A percentile compares a stretch with the other conserved stretches of the same genome.
Conservation (phyloP, 2,329 filamentous ascomycete species). For the Penicillium palitans region DNA sequence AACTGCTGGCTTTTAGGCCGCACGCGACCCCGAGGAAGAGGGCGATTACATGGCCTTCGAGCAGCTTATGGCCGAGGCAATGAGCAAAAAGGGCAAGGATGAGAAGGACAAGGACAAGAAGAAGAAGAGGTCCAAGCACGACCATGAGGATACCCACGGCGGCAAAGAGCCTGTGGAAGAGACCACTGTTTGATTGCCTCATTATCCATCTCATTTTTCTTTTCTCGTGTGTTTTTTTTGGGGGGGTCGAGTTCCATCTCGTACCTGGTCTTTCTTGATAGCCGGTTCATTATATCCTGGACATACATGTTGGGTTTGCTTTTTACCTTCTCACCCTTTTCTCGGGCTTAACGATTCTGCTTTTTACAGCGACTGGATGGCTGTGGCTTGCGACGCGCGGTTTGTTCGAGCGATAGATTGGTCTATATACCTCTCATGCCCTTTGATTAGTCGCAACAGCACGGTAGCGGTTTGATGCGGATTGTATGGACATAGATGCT, state of each 20-base stretch:
- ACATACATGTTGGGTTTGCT: conserved; percentile 17
- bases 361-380: conserved; percentile 8
- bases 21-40: conserved; percentile 90
- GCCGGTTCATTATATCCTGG: conserved; percentile 14
- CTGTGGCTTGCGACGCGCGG: neutral
- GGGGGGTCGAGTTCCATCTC: neutral
- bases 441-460: conserved; percentile 2
- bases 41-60: conserved; percentile 99
- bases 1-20: conserved; percentile 58
- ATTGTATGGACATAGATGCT: conserved; percentile 5
- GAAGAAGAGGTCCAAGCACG: conserved; percentile 52
- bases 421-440: conserved; percentile 14
- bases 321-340: neutral
- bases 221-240: neutral
- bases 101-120: conserved; percentile 75
- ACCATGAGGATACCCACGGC: conserved; percentile 19
- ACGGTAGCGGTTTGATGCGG: neutral
- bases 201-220: neutral
- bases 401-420: conserved; percentile 24
- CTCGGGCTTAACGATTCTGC: neutral
- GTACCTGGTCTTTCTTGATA: neutral
- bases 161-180: conserved; percentile 17
- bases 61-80: conserved; percentile 93
- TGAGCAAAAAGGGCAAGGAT: conserved; percentile 84
- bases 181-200: conserved; percentile 15